A percentile compares a stretch with the other conserved stretches of the same genome.
phyloP scores from a whole-genome alignment of 371 early-diverging fungal genomes.

The Dichotomocladium elegans region DNA sequence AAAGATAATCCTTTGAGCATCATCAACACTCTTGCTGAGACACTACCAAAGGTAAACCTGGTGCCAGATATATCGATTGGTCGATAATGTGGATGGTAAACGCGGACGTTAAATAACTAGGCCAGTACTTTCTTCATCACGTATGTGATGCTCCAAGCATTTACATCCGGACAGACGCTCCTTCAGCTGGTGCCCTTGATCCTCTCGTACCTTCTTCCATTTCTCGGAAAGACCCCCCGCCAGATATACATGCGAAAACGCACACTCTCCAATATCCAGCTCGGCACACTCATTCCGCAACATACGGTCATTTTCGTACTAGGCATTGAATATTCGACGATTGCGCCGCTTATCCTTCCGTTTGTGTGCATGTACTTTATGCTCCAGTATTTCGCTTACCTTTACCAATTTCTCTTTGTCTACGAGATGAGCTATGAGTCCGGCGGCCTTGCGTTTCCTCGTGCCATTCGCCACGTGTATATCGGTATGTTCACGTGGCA shows the following conservation, averaged over 20 bases:
- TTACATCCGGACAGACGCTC: constrained; percentile 64
- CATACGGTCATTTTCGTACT: constrained; percentile 69
- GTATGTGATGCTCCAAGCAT: constrained; percentile 72
- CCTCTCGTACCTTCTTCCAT: constrained; percentile 56
- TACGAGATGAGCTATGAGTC: constrained; percentile 59
- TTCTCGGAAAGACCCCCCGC: constrained; percentile 77
- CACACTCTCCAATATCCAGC: constrained; percentile 34
- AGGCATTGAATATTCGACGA: constrained; percentile 68
- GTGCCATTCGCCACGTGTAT: constrained; percentile 64
- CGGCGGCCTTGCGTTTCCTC: constrained; percentile 69
- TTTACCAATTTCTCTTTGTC: constrained; percentile 78
- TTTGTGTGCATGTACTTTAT: constrained; percentile 74
- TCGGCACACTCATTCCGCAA: constrained; percentile 51
- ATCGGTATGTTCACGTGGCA: constrained; percentile 68
- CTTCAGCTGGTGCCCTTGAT: constrained; percentile 64
- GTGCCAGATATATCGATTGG: too few relatives aligned
- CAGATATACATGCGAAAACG: constrained; percentile 53
- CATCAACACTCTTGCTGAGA: constrained; percentile 47
- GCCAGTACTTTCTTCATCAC: constrained; percentile 71
- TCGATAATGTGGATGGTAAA: too few relatives aligned
- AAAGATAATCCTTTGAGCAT: constrained; percentile 41
- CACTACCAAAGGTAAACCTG: constrained; percentile 52
- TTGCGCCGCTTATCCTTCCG: constrained; percentile 78
- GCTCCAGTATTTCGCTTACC: constrained; percentile 71
- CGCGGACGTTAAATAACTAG: not conserved